Percentiles rank a stretch among this genome's conserved stretches.
Conservation (phyloP, 257 asterid genomes). For the Ligustrum vulgare region DNA sequence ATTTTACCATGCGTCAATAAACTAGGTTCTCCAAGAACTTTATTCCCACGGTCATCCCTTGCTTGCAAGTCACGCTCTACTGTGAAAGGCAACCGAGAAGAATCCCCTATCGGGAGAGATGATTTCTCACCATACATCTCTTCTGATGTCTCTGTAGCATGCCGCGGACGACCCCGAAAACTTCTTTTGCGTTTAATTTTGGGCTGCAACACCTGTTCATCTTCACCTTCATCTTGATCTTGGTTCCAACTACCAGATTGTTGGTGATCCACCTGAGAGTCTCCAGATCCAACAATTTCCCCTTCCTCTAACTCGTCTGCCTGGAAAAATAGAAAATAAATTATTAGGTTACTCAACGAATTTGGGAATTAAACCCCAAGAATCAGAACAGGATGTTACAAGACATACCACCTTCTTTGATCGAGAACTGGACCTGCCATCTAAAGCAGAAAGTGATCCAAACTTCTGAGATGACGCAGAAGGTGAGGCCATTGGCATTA, state of each 20-base stretch:
- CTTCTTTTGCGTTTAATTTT: constrained; percentile 89
- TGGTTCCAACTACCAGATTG: constrained; percentile 98
- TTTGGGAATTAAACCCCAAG: not conserved
- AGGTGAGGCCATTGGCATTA: constrained; percentile 60
- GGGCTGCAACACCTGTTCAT: constrained; percentile 96
- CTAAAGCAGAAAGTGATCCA: constrained; percentile 96
- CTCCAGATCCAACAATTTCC: constrained; percentile 90
- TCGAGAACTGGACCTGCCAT: constrained; percentile 80
- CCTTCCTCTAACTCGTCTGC: constrained; percentile 92
- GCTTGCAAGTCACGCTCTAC: constrained; percentile 58
- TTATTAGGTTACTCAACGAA: constrained; percentile 10
- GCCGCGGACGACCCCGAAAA: constrained; percentile 82
- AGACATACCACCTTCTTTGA: constrained; percentile 69
- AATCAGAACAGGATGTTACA: not conserved
- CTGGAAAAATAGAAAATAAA: constrained; percentile 42
- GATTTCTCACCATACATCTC: constrained; percentile 64
- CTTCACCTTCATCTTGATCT: constrained; percentile 98
- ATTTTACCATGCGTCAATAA: constrained; percentile 45
- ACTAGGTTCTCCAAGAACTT: constrained; percentile 53
- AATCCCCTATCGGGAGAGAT: constrained; percentile 56
- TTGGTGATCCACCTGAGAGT: constrained; percentile 83
- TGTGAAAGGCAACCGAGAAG: constrained; percentile 60
- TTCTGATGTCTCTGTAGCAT: constrained; percentile 54
- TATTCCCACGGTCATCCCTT: constrained; percentile 57
- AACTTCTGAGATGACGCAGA: constrained; percentile 95